Base-by-base conservation (phyloP, 805 yeast genomes). In the Wickerhamomyces canadensis region DNA sequence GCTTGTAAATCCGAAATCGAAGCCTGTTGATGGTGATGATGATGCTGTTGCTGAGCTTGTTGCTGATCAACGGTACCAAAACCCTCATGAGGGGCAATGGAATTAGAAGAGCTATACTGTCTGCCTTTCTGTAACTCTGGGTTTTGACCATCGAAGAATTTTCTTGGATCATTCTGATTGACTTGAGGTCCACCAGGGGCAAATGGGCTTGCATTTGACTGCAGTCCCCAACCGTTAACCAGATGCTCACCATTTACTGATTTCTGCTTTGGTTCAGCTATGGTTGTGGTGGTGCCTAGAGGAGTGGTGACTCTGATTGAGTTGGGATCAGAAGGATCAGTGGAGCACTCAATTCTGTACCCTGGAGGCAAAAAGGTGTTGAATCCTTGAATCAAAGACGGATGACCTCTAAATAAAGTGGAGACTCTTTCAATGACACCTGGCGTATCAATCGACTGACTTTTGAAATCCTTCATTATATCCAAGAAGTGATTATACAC, bases 281-380 rank as follows among this genome's bases (percentile, higher is more conserved):
- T 49, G 3, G 54, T 42, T 12, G 80, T 76, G 4, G 89, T 79
- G 14, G 93, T 81, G 2, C 98, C 98, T 65, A 84, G 75, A 3
- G 99, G 98, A 1, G 98, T 93, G 2, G 96, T 87, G 13, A 93
- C 98, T 41, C 88, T 75, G 44, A 93, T 88, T 16, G 96, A 94
- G 49, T 84, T 81, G 13, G 95, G 94, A 56, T 91, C 97, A 27
- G 83, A 68, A 7, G 96, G 93, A 57, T 87, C 93, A 38, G 71
- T 57, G 0, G 96, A 84, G 62, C 98, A 93, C 59, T 86, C 95
- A 47, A 93, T 89, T 46, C 84, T 70, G 63, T 88, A 93, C 3
- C 98, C 99, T 17, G 95, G 96, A 1, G 99, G 99, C 48, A 93
- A 70, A 58, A 93, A 93, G 2, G 99, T 91, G 65, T 93, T 93